phyloP scores from a whole-genome alignment of 129 eudicot genomes.

The Deinandra increscens region DNA sequence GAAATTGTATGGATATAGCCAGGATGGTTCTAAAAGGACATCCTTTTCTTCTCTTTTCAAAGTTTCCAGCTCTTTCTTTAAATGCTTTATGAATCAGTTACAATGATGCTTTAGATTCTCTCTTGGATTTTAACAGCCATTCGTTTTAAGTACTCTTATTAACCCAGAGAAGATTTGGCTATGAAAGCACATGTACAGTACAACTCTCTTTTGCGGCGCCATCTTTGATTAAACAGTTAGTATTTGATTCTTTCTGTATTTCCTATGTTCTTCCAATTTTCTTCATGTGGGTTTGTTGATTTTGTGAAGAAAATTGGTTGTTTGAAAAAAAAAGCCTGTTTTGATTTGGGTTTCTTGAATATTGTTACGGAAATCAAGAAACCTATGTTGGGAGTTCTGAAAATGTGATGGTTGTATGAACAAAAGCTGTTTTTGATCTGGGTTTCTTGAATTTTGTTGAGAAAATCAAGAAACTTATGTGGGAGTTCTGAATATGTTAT shows the following conservation, averaged over 20 bases:
- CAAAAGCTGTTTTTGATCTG: too few relatives aligned
- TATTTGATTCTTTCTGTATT: conserved; percentile 23
- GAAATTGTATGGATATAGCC: conserved; percentile 13
- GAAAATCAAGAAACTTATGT: conserved; percentile 19
- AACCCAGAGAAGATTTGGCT: not conserved
- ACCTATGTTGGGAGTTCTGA: conserved; percentile 13
- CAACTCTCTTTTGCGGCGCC: not conserved
- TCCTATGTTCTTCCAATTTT: conserved; percentile 20
- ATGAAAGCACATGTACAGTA: conserved; percentile 16
- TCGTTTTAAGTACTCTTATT: too few relatives aligned
- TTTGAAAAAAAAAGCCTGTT: conserved; percentile 1
- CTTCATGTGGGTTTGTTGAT: conserved; percentile 25
- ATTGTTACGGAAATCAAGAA: conserved; percentile 16
- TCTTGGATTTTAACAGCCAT: conserved; percentile 9
- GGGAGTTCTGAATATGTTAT: conserved; percentile 16
- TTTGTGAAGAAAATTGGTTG: not conserved
- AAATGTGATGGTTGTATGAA: not conserved
- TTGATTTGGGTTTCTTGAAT: conserved; percentile 21
- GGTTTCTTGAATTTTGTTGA: conserved; percentile 18
- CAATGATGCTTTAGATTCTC: conserved; percentile 31
- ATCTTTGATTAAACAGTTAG: conserved; percentile 14
- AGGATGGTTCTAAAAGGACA: conserved; percentile 28
- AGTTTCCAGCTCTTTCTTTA: conserved; percentile 21
- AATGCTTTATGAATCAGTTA: conserved; percentile 16
- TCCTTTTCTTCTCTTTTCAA: conserved; percentile 3